A percentile compares a stretch with the other conserved stretches of the same genome.
These are phyloP conservation scores for Metarhizium anisopliae DNA, from an alignment of 2,329 filamentous ascomycete genomes.

Conservation along the genomic window DNA sequence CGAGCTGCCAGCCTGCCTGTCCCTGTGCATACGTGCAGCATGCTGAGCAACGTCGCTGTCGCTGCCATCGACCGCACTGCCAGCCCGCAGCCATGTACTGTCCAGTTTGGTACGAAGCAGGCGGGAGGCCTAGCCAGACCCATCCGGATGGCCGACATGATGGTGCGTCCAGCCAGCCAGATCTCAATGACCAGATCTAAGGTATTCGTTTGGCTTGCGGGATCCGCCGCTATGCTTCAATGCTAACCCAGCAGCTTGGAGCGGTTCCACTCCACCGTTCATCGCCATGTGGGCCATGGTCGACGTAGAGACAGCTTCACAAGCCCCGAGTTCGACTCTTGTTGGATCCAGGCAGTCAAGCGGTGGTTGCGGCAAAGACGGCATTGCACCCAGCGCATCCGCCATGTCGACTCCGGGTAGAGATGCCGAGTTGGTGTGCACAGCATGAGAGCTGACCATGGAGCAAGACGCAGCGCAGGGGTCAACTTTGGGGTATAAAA, in stretches of 20 bases:
- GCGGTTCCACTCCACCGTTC: neutral
- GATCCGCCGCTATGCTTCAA: constrained; percentile 1
- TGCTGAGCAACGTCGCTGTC: no score
- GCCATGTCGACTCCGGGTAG: neutral
- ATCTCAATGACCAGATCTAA: neutral
- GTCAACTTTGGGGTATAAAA: neutral
- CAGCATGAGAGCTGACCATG: neutral
- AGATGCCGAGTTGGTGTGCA: constrained; percentile 6
- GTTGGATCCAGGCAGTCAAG: no score
- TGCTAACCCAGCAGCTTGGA: neutral
- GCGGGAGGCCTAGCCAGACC: no score
- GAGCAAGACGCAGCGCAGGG: neutral
- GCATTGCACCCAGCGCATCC: neutral
- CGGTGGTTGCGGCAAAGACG: neutral
- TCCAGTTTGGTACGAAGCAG: no score
- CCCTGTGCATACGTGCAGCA: no score
- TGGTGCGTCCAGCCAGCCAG: neutral
- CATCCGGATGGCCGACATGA: neutral
- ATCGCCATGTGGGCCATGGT: neutral
- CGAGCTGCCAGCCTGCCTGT: no score
- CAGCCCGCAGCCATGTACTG: no score
- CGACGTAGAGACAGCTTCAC: neutral
- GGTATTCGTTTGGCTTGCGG: constrained; percentile 1
- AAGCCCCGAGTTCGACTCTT: neutral
- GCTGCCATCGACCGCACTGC: no score